Percentiles rank a stretch among this genome's conserved stretches.
These are phyloP conservation scores for Lenzites betulinus DNA, from an alignment of 768 basidiomycete species.

Conservation along the genomic window DNA sequence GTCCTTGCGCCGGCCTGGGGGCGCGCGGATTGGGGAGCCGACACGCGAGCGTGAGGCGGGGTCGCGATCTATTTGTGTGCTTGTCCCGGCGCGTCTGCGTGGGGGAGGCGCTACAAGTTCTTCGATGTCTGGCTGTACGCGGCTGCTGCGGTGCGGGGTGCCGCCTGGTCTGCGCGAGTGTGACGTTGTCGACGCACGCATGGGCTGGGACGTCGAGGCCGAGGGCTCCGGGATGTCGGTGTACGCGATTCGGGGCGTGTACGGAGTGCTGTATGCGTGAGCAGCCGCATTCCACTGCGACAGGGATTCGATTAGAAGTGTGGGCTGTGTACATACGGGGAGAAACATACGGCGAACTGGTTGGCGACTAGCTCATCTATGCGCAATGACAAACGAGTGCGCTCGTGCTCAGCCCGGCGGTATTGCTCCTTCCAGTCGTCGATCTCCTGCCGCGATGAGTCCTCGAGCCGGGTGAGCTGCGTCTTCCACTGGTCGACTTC, in stretches of 20 bases:
- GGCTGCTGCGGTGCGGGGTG: not conserved
- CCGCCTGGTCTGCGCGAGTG: slow-evolving; percentile 9
- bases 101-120: not conserved
- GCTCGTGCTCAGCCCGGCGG: slow-evolving; percentile 69
- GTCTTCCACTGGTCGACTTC: slow-evolving; percentile 75
- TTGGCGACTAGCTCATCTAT: slow-evolving; percentile 62
- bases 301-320: not conserved
- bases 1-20: slow-evolving; percentile 5
- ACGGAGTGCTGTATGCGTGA: slow-evolving; percentile 17
- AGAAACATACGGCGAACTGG: slow-evolving; percentile 33
- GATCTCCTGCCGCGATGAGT: slow-evolving; percentile 49
- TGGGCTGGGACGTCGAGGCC: slow-evolving; percentile 21
- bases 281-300: slow-evolving; percentile 27
- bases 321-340: no score
- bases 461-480: slow-evolving; percentile 53
- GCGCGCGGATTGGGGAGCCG: slow-evolving; percentile 1
- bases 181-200: slow-evolving; percentile 23
- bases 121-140: slow-evolving; percentile 9
- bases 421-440: slow-evolving; percentile 83
- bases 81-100: slow-evolving; percentile 4
- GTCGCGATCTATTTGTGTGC: not conserved
- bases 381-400: slow-evolving; percentile 55
- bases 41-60: not conserved
- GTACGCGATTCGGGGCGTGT: slow-evolving; percentile 13
- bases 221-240: slow-evolving; percentile 20